These are phyloP conservation scores for Pichia sp. DNA, from an alignment of 1,139 yeast genomes.

Conservation along the genomic window DNA sequence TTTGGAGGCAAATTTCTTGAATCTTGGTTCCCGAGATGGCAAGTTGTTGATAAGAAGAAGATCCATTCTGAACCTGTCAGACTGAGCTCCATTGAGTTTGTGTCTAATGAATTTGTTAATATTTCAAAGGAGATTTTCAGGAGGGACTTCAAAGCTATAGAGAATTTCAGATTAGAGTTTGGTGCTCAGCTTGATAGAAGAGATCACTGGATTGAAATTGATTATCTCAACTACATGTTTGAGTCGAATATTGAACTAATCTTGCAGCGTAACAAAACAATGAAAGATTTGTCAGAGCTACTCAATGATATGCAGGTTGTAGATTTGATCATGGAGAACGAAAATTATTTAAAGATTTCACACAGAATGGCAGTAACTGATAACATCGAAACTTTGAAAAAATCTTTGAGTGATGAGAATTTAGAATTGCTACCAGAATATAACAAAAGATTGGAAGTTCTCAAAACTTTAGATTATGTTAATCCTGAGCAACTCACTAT, in stretches of 20 bases:
- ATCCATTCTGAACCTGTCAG: slow-evolving; percentile 43
- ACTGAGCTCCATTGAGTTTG: slow-evolving; percentile 45
- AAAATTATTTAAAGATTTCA: slow-evolving; percentile 47
- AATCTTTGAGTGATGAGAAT: slow-evolving; percentile 77
- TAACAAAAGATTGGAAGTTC: slow-evolving; percentile 78
- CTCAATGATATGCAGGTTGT: slow-evolving; percentile 29
- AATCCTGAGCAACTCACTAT: slow-evolving; percentile 50
- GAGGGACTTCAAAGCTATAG: slow-evolving; percentile 1
- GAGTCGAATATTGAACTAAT: slow-evolving; percentile 51
- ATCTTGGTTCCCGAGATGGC: slow-evolving; percentile 32
- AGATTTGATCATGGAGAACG: slow-evolving; percentile 40
- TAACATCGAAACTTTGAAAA: slow-evolving; percentile 55
- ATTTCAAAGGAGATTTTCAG: slow-evolving; percentile 26
- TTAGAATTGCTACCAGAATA: slow-evolving; percentile 89
- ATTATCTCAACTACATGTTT: slow-evolving; percentile 44
- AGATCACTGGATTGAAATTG: slow-evolving; percentile 43
- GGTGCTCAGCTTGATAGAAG: slow-evolving; percentile 28
- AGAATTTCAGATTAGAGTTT: background rate
- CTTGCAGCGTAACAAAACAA: slow-evolving; percentile 18
- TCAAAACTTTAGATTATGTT: slow-evolving; percentile 70
- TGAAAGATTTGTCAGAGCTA: slow-evolving; percentile 29
- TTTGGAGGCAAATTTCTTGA: slow-evolving; percentile 25
- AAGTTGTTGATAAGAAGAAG: slow-evolving; percentile 21
- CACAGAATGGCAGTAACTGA: slow-evolving; percentile 44
- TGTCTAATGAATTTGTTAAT: slow-evolving; percentile 44